Conservation (phyloP, 108 stramenopile species). For the Conticribra weissflogii region DNA sequence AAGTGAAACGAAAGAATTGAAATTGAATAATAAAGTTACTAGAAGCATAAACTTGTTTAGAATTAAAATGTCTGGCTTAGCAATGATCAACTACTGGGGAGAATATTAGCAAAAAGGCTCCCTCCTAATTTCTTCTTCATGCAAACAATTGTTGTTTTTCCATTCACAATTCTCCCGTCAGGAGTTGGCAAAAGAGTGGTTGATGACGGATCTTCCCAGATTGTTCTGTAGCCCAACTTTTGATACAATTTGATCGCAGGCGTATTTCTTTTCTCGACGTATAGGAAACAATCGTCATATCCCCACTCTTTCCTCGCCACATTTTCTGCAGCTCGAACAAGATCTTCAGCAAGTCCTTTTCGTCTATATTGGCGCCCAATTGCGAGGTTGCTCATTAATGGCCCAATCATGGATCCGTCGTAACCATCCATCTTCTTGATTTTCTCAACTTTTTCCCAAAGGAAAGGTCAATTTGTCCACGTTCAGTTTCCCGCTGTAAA, state of each 20-base stretch:
- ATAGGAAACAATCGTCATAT: constrained; percentile 71
- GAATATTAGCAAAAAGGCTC: constrained; percentile 39
- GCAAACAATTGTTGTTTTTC: constrained; percentile 70
- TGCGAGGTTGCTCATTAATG: constrained; percentile 81
- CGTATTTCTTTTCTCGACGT: constrained; percentile 77
- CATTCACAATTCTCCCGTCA: constrained; percentile 54
- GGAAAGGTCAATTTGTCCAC: background rate
- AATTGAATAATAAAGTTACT: too few species aligned
- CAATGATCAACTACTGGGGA: too few species aligned
- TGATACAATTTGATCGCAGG: constrained; percentile 73
- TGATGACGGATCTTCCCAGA: constrained; percentile 74
- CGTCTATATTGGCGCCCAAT: constrained; percentile 64
- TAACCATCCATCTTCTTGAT: constrained; percentile 45
- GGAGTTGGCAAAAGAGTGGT: constrained; percentile 69
- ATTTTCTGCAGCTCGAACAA: constrained; percentile 69
- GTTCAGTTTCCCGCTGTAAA: too few species aligned
- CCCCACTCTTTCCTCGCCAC: constrained; percentile 71
- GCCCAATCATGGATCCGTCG: constrained; percentile 32
- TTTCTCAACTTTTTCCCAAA: constrained; percentile 17
- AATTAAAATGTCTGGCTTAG: too few species aligned
- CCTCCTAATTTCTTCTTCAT: constrained; percentile 68
- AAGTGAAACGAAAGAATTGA: too few species aligned
- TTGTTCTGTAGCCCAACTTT: constrained; percentile 70
- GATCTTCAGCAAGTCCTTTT: constrained; percentile 70
- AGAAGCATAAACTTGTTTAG: too few species aligned